Evolutionary conservation across 371 early-diverging fungal species (phyloP), one percentile per base, ranked within the genome.

Genomic region (Coemansia sp.): DNA sequence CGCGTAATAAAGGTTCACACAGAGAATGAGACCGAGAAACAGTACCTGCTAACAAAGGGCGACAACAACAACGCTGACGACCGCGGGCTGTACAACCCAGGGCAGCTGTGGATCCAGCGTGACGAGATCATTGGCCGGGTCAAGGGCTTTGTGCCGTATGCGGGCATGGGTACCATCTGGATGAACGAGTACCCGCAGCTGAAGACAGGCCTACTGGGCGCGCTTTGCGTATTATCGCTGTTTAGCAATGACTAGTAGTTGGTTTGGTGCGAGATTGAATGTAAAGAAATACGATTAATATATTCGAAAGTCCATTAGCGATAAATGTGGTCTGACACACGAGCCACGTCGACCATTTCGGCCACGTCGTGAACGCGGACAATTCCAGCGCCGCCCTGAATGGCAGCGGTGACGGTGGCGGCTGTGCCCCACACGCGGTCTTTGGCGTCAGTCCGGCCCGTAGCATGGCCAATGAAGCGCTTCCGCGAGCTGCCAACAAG

Each of bases 41-140:
- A 94, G 72, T 88, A 78, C 66, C 72, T 98, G 53, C 82, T 99
- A 66, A 99, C 99, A 48, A 99, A 99, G 83, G 99, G 99, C 53
- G 99, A 99, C 81, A 93, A 97, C 81, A 99, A 99, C 81, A 63
- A 72, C n/a, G 82, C 81, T 5, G 93, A 99, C 78, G 99, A 99
- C 79, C 91, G 97, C 26, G 91, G 87, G 6, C 82, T 99, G 39
- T 99, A 99, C 71, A 90, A 92, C 77, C 80, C 77, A 51, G 87
- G 90, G 4, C 93, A 95, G 83, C 86, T 90, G 85, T 97, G 95
- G 97, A 87, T 97, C 69, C 82, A 89, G 68, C 84, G 83, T 53
- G 88, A 94, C 66, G 88, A 95, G 64, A 84, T 97, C 7, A 88
- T 97, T 22, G 97, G 96, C 47, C 89, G 91, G 76, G 98, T 95